These are phyloP conservation scores for Candida arabinofermentans DNA, from an alignment of 805 yeast species.

Conservation along the genomic window DNA sequence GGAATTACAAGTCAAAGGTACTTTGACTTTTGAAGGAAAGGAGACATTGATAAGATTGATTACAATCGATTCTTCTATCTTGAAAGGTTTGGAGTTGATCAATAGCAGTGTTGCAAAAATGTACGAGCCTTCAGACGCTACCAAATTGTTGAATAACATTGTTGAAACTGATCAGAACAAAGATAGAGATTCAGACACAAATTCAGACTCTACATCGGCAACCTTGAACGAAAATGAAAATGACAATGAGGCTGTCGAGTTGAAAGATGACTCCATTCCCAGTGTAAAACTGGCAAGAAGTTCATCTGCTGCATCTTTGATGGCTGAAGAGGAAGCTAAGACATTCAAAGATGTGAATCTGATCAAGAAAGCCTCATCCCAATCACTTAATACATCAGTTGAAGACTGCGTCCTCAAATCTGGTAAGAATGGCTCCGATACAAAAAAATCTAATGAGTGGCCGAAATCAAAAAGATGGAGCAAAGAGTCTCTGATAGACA, in stretches of 20 bases:
- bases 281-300: conserved; percentile 2
- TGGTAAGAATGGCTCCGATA: background rate
- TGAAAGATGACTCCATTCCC: conserved; percentile 10
- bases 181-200: background rate
- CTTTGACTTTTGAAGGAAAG: conserved; percentile 64
- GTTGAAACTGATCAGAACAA: conserved; percentile 9
- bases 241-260: conserved; percentile 13
- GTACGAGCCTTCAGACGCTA: conserved; percentile 2
- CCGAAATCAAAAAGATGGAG: conserved; percentile 11
- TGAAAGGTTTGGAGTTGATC: conserved; percentile 44
- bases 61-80: conserved; percentile 65
- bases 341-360: conserved; percentile 11
- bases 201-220: background rate
- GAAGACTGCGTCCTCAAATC: background rate
- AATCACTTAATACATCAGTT: background rate
- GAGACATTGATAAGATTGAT: conserved; percentile 68
- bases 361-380: background rate
- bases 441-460: background rate
- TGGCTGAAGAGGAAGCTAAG: conserved; percentile 20
- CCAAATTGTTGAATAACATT: conserved; percentile 2
- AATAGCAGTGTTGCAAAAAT: conserved; percentile 9
- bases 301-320: conserved; percentile 8
- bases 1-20: conserved; percentile 49
- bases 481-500: conserved; percentile 33
- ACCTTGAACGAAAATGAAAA: background rate